phyloP scores from a whole-genome alignment of 2,329 filamentous ascomycete genomes.

The Fusarium sp. region DNA sequence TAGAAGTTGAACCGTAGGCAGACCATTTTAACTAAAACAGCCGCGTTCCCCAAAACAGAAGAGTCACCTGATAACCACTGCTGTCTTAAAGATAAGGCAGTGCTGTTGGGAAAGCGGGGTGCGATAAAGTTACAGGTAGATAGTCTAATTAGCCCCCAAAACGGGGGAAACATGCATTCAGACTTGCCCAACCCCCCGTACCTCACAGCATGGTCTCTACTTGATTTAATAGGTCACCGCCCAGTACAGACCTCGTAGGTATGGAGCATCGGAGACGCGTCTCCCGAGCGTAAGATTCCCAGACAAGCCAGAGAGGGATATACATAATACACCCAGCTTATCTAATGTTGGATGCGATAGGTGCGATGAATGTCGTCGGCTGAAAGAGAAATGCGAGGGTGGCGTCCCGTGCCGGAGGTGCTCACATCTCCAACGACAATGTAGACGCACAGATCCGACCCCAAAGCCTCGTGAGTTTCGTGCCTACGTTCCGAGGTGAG shows the following conservation, averaged over 20 bases:
- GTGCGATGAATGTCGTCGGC: conserved; percentile 15
- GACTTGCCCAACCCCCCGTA: not conserved
- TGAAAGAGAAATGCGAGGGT: conserved; percentile 12
- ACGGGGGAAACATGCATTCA: conserved; percentile 3
- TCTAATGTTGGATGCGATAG: conserved; percentile 8
- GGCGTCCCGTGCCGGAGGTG: conserved; percentile 5
- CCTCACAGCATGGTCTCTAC: not conserved
- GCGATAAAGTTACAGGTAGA: not conserved
- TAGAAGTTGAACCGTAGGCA: too few relatives aligned
- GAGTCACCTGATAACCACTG: too few relatives aligned
- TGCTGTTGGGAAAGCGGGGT: conserved; percentile 10
- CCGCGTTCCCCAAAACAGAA: too few relatives aligned
- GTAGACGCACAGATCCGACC: not conserved
- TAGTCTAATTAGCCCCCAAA: not conserved
- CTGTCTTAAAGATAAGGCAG: too few relatives aligned
- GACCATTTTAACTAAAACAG: too few relatives aligned
- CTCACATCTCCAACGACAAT: not conserved
- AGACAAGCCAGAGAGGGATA: not conserved
- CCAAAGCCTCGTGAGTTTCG: conserved; percentile 12
- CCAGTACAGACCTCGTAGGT: not conserved
- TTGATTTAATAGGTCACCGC: not conserved
- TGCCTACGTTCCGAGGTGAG: conserved; percentile 8
- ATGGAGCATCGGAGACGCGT: conserved; percentile 6
- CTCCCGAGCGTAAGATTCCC: conserved; percentile 6
- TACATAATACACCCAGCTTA: not conserved